A percentile compares a stretch with the other conserved stretches of the same genome.
These are phyloP conservation scores for Dictyostelium capitatum DNA, from an alignment of 78 protist genomes.

Conservation along the genomic window DNA sequence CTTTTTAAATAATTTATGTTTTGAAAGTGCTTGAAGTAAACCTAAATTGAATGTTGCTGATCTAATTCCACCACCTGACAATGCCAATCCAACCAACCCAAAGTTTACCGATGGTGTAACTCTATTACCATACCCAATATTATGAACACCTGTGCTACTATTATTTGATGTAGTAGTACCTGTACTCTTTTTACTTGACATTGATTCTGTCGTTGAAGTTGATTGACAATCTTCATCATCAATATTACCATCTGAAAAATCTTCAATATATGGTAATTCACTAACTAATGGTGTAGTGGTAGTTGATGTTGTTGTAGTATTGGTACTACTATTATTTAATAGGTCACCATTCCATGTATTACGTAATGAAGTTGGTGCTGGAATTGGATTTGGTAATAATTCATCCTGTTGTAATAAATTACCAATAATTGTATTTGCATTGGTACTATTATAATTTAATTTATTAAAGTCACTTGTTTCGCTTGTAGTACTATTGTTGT, in stretches of 20 bases:
- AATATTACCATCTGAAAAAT: background rate
- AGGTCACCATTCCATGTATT: background rate
- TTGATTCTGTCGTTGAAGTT: background rate
- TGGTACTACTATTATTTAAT: background rate
- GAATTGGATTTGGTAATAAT: background rate
- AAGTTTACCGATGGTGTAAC: conserved; percentile 46
- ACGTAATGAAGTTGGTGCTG: conserved; percentile 1
- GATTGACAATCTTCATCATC: background rate
- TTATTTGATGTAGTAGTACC: background rate
- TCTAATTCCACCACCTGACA: conserved; percentile 79
- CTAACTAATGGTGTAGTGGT: background rate
- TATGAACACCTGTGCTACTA: background rate
- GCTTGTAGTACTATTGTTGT: background rate
- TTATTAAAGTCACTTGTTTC: conserved; percentile 7
- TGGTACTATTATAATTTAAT: background rate
- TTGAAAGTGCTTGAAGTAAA: conserved; percentile 62
- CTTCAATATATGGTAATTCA: conserved; percentile 21
- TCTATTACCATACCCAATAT: conserved; percentile 6
- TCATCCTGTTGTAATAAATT: background rate
- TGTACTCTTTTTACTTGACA: background rate
- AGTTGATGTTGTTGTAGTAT: background rate
- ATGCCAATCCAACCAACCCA: conserved; percentile 64
- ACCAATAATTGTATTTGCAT: background rate
- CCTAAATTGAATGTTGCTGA: conserved; percentile 74
- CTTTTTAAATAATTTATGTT: conserved; percentile 52